Evolutionary conservation across 169 alveolate genomes (phyloP), one percentile per base, ranked within the genome.

Genomic region (Eimeria praecox): DNA sequence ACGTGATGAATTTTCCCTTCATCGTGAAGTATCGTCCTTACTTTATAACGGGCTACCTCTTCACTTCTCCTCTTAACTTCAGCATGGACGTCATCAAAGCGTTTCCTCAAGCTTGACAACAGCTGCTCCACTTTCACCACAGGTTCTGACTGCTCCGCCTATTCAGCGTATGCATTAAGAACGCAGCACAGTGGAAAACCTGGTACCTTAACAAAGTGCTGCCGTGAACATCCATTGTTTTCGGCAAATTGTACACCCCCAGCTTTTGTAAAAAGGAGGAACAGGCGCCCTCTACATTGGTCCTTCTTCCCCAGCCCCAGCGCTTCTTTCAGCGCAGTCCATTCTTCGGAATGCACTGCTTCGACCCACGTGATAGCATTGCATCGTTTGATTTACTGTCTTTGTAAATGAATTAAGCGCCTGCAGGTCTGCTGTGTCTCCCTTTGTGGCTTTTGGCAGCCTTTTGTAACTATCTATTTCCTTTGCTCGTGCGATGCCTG

Each of bases 41-140:
- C 96, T 64, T 93, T 93, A 30, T 62, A 83, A 33, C 96, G 86
- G 42, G 94, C 69, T 42, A 93, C 85, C 42, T 93, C 96, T 20
- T 88, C 96, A 77, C 69, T 69, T 66, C 78, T 73, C 75, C 38
- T 93, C 62, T 42, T 75, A 10, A 93, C 96, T 38, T 93, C 96
- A 64, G 82, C 78, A 56, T 93, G 96, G 18, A 93, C 96, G 80
- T 93, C 96, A 46, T 93, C 96, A 93, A 93, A 93, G 52, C 90
- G 96, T n/a, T 82, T 93, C 62, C 96, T 75, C 82, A 93, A 33
- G 69, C 90, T 89, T 42, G 96, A 49, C 59, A 93, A 82, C 33
- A 93, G 89, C 42, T 93, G 94, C 33, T 93, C 94, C 52, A 93
- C 96, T 18, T 73, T 89, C 22, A 71, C 94, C 18, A 78, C 89